These are phyloP conservation scores for Malania oleifera DNA, from an alignment of 164 flowering plant species.

Conservation along the genomic window DNA sequence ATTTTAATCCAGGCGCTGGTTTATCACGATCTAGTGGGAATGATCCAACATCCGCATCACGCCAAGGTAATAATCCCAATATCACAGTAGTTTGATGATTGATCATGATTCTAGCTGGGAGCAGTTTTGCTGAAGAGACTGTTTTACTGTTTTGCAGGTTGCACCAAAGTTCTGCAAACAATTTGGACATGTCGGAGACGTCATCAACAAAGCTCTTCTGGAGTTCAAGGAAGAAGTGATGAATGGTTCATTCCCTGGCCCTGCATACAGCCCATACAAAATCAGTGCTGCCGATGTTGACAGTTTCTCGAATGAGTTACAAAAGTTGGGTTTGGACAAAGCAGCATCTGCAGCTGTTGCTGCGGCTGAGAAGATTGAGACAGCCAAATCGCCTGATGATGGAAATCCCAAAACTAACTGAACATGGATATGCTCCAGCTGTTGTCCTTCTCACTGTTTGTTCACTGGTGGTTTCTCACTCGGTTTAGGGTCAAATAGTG, in stretches of 20 bases:
- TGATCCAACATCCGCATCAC: constrained; percentile 6
- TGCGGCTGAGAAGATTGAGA: not conserved
- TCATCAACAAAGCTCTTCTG: not conserved
- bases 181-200: not conserved
- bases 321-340: not conserved
- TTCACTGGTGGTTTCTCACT: no score
- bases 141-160: not conserved
- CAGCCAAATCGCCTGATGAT: not conserved
- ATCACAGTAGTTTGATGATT: not conserved
- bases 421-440: no score
- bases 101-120: no score
- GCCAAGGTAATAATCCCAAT: not conserved
- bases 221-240: constrained; percentile 5
- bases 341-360: not conserved
- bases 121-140: no score
- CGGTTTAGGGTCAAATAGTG: no score
- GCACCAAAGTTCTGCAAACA: constrained; percentile 6
- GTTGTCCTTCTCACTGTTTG: no score
- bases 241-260: constrained; percentile 5
- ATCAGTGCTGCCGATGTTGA: not conserved
- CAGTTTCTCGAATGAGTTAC: not conserved
- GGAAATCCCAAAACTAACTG: not conserved
- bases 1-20: constrained; percentile 1
- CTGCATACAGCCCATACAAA: not conserved
- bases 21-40: constrained; percentile 5